phyloP scores from a whole-genome alignment of 805 yeast species.

The Cyberlindnera xishuangbannaensis region DNA sequence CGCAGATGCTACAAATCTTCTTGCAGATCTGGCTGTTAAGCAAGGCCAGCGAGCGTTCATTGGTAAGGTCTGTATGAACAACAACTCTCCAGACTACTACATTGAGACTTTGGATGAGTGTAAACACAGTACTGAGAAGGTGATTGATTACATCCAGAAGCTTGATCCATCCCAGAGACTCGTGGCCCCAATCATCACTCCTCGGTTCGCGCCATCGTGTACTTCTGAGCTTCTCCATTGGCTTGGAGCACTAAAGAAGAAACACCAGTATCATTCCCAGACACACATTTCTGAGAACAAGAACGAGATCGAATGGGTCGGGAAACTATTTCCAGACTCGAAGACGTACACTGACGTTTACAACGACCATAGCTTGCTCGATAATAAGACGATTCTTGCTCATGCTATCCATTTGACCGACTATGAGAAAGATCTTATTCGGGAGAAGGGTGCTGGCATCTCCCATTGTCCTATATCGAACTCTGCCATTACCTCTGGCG shows the following conservation, averaged over 20 bases:
- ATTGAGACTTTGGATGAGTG: slow-evolving; percentile 53
- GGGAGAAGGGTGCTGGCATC: slow-evolving; percentile 55
- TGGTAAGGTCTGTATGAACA: slow-evolving; percentile 94
- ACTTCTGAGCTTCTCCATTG: slow-evolving; percentile 52
- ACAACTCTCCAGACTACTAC: slow-evolving; percentile 70
- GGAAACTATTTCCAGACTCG: slow-evolving; percentile 64
- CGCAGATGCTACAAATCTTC: slow-evolving; percentile 61
- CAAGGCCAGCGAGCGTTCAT: slow-evolving; percentile 83
- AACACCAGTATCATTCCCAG: slow-evolving; percentile 61
- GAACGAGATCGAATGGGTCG: slow-evolving; percentile 70
- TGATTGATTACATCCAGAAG: slow-evolving; percentile 49
- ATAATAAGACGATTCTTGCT: slow-evolving; percentile 70
- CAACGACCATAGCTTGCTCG: slow-evolving; percentile 53
- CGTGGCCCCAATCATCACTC: slow-evolving; percentile 77
- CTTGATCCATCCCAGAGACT: slow-evolving; percentile 48
- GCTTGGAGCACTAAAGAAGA: slow-evolving; percentile 54
- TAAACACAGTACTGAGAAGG: slow-evolving; percentile 44
- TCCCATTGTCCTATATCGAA: slow-evolving; percentile 94
- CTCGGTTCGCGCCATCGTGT: slow-evolving; percentile 91
- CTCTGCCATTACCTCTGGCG: slow-evolving; percentile 84
- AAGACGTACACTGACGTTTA: slow-evolving; percentile 73
- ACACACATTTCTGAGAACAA: slow-evolving; percentile 87
- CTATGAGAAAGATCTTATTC: slow-evolving; percentile 56
- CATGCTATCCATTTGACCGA: slow-evolving; percentile 78
- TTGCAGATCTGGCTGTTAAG: slow-evolving; percentile 64